Base-by-base conservation (phyloP, 1,284 basidiomycete species). In the Mycena sp. region DNA sequence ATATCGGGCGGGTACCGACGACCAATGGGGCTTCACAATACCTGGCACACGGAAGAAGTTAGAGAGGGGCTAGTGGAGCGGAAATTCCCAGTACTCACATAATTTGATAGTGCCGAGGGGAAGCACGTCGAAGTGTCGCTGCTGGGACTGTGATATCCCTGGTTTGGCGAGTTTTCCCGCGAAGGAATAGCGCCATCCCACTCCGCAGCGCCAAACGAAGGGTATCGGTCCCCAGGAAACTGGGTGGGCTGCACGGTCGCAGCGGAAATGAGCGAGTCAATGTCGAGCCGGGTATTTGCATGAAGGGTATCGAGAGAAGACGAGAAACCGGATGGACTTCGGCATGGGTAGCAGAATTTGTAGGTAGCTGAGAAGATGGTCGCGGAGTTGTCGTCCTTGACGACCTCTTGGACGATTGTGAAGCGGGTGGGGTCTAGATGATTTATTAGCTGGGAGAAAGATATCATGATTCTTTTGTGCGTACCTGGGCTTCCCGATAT, bases 341-440 rank as follows among this genome's bases (percentile, higher is more conserved):
- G n/a, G n/a, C n/a, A n/a, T n/a, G 75, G 69, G 62, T 83, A 84
- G 30, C 72, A 77, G 72, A 85, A 86, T 64, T 79, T 82, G 70
- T 85, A 86, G 58, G 78, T 76, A 11, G 84, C 83, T 19, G 83
- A 84, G 71, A 86, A 87, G 53, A 85, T 75, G 37, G 77, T 35
- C 32, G 69, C 49, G 73, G 73, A 46, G 67, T 23, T 29, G 61
- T 45, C 61, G 63, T 71, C 57, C 48, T 81, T 76, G n/a, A 80
- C 66, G 50, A 90, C 86, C 53, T 88, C 84, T 70, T 90, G 88
- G 30, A 78, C 68, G 60, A 84, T 82, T 6, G 76, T 83, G 72
- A 83, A 90, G 48, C 82, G 72, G 4, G 86, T 83, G 25, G 86
- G 85, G 72, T 90, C 89, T 87, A 68, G 10, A 30, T 16, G 28